Conservation (phyloP, 768 basidiomycete species). For the Hypsizygus marmoreus region DNA sequence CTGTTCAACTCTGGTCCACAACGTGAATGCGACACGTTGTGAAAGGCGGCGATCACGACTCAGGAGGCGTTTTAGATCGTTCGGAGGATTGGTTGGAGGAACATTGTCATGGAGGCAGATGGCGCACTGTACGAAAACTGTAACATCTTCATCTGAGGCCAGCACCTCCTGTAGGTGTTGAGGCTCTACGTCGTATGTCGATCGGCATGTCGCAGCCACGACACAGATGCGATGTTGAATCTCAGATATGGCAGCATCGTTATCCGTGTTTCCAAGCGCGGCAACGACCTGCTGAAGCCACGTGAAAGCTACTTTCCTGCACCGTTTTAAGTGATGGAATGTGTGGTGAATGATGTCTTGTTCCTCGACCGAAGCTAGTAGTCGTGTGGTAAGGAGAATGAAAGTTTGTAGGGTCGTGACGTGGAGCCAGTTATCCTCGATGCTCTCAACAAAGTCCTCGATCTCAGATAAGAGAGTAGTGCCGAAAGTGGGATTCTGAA, state of each 20-base stretch:
- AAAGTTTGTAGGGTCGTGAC: slow-evolving; percentile 31
- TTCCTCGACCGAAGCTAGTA: slow-evolving; percentile 29
- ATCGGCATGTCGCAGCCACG: slow-evolving; percentile 40
- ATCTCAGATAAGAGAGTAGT: slow-evolving; percentile 36
- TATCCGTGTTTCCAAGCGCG: slow-evolving; percentile 21
- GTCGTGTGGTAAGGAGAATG: slow-evolving; percentile 34
- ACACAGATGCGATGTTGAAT: slow-evolving; percentile 31
- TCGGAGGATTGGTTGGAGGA: slow-evolving; percentile 13
- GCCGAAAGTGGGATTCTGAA: slow-evolving; percentile 34
- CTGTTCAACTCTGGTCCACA: slow-evolving; percentile 16
- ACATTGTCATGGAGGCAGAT: slow-evolving; percentile 33
- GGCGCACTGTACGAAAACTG: slow-evolving; percentile 31
- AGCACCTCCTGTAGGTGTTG: slow-evolving; percentile 25
- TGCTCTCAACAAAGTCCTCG: slow-evolving; percentile 30
- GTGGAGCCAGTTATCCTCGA: slow-evolving; percentile 45
- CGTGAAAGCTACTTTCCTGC: slow-evolving; percentile 30
- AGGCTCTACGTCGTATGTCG: slow-evolving; percentile 40
- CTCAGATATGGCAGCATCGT: slow-evolving; percentile 14
- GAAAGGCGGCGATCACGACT: slow-evolving; percentile 34
- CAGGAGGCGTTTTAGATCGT: slow-evolving; percentile 23
- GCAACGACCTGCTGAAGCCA: slow-evolving; percentile 39
- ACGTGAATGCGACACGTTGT: slow-evolving; percentile 21
- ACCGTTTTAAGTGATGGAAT: slow-evolving; percentile 28
- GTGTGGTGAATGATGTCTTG: slow-evolving; percentile 15
- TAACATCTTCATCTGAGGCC: slow-evolving; percentile 22